Percentiles rank a stretch among this genome's conserved stretches.
These are phyloP conservation scores for Dacryopinax primogenitus DNA, from an alignment of 768 basidiomycete species.

Conservation along the genomic window DNA sequence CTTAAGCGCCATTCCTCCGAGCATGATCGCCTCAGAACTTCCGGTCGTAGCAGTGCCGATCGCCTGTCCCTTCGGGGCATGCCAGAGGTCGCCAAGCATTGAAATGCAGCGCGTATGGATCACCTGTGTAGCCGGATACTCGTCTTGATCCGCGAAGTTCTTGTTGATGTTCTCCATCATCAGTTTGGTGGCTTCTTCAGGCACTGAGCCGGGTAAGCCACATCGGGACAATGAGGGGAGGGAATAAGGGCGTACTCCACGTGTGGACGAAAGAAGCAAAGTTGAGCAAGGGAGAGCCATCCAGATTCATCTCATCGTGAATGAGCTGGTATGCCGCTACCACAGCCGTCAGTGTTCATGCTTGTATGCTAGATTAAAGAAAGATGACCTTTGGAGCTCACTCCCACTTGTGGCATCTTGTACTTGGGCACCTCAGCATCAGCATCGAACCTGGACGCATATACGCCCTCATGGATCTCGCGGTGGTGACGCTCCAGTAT, in stretches of 20 bases:
- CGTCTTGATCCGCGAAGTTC: slow-evolving; percentile 57
- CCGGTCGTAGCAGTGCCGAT: slow-evolving; percentile 62
- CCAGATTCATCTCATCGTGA: slow-evolving; percentile 45
- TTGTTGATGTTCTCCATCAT: slow-evolving; percentile 54
- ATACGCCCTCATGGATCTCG: slow-evolving; percentile 24
- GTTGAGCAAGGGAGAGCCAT: slow-evolving; percentile 46
- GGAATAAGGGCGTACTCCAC: slow-evolving; percentile 31
- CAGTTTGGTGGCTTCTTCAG: slow-evolving; percentile 38
- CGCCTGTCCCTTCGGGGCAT: slow-evolving; percentile 44
- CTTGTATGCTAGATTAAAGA: not conserved
- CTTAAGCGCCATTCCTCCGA: slow-evolving; percentile 61
- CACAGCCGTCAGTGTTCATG: not conserved
- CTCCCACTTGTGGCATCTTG: slow-evolving; percentile 18
- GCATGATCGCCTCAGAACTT: slow-evolving; percentile 47
- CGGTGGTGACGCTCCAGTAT: slow-evolving; percentile 16
- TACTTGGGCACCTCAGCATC: slow-evolving; percentile 24
- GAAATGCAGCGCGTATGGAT: slow-evolving; percentile 37
- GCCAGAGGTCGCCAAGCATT: slow-evolving; percentile 45
- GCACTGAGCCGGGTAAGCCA: slow-evolving; percentile 24
- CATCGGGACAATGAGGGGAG: slow-evolving; percentile 8
- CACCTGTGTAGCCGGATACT: slow-evolving; percentile 46
- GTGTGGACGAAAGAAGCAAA: slow-evolving; percentile 53
- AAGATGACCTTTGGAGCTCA: slow-evolving; percentile 17
- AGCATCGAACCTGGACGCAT: slow-evolving; percentile 21
- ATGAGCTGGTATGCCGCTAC: slow-evolving; percentile 27